Base-by-base conservation (phyloP, 1,284 basidiomycete species). In the Heterobasidion annosum region DNA sequence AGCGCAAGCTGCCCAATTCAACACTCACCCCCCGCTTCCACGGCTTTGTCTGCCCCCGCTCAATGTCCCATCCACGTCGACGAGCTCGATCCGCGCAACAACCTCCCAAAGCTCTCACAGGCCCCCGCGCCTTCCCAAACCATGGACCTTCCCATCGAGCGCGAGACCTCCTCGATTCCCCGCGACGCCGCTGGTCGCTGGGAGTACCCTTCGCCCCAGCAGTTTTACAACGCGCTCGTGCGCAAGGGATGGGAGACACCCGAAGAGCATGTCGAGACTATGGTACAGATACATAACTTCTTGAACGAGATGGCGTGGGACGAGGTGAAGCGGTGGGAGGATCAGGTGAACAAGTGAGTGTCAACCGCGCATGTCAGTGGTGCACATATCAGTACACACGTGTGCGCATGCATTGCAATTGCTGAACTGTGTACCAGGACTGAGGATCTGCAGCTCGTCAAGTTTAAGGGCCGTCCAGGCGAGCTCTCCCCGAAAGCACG, bases 211-310 rank as follows among this genome's bases (percentile, higher is more conserved):
- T 95, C 91, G 5, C 93, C 96, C 2, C 95, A 99, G 71, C 96
- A 99, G 68, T 99, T 99, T 68, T 96, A 99, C 71, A 98, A 98
- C 67, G 97, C 97, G 0, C 79, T 99, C 7, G 91, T 93, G 13
- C 77, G 95, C 60, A 99, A 99, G 68, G 97, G 97, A 1, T 95
- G 91, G 92, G 94, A 97, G 70, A 97, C 97, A 3, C 93, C 94
- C 0, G 95, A 97, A 70, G 93, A 98, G 65, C 88, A 93, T 67
- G 83, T 99, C 44, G 94, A 96, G 68, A 93, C 85, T 48, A 98
- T 99, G 91, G 97, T 99, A 42, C 85, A 93, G 54, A 98, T 99
- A 42, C 97, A 99, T 70, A 99, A 99, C 67, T 98, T 95, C 63
- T 70, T 99, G 68, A 99, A 99, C 65, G 97, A 99, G 71, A 79